Base-by-base conservation (phyloP, 2,329 filamentous ascomycete species). In the Monilinia polystroma region DNA sequence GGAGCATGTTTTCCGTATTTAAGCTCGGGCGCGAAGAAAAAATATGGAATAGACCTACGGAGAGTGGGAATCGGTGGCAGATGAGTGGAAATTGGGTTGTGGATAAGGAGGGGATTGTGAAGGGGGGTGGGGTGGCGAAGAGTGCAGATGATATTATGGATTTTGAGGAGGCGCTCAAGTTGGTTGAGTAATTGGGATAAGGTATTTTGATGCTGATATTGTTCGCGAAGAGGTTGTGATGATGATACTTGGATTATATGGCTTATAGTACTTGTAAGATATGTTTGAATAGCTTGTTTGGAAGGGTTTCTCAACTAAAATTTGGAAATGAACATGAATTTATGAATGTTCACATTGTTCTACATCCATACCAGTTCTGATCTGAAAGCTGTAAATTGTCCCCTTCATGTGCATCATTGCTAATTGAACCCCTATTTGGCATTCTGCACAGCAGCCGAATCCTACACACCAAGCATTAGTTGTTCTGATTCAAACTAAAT, bases 11-110 rank as follows among this genome's bases (percentile, higher is more conserved):
- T 73, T 81, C 79, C n/a, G 82, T 84, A 2, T 84, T 85, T 68
- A 82, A 79, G 66, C 78, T 91, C 35, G 86, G 84, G 16, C 83
- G 81, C 69, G 78, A 84, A 59, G 87, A 91, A 74, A 83, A 85
- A 18, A 89, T 91, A 70, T 88, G 85, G 83, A 88, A 88, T 74
- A 78, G 84, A 32, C 81, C 85, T 3, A 87, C 86, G 2, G 85
- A 89, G 77, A 89, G 84, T 73, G 89, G 89, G 51, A 86, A 79
- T 70, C 78, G 87, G 63, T 92, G 89, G 89, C 89, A 92, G 81
- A 88, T 79, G 35, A 81, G 83, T 56, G 89, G 89, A 38, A 85
- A 84, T 38, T 92, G 87, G 77, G 87, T 84, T 2, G 77, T 89
- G 38, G 85, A 87, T 73, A 73, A 73, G 7, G 75, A 80, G 38